Evolutionary conservation across 2,329 filamentous ascomycete species (phyloP), one percentile per base, ranked within the genome.

Genomic region (Escovopsis sp.): DNA sequence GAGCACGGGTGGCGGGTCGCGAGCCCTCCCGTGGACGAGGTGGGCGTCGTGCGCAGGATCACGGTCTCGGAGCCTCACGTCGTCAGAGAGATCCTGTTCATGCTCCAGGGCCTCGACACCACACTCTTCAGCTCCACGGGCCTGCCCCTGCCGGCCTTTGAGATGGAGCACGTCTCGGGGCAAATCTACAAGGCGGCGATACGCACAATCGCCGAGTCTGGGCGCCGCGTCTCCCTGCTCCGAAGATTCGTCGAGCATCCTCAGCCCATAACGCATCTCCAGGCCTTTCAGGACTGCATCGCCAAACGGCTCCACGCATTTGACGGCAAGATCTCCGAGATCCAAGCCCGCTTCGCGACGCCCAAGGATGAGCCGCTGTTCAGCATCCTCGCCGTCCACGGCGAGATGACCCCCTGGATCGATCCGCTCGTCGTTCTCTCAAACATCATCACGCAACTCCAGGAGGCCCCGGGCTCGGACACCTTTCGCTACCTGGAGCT

Each of bases 21-120:
- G 43, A 63, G 41, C 43, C 59, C 45, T 46, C 70, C 36, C 39
- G 60, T 42, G 39, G 62, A 66, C 15, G 39, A 54, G 4, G 45
- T 51, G 9, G 58, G 56, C 0, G 54, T 52, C 30, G 46, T 58
- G 1, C 59, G 58, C 29, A 69, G 68, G 43, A 57, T 65, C 1
- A 51, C 60, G 2, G 65, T 89, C 6, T 74, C 81, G 0, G 88
- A 94, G 55, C 65, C 83, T 1, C 78, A 88, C 48, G 66, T 79
- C 10, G 64, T 88, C 24, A 76, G 86, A 38, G 87, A 96, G 41
- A 74, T 77, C 0, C 65, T 95, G 1, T 89, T 85, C 52, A 93
- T 95, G 84, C 70, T 96, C 0, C 74, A 77, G 41, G 88, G 88
- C 1, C 64, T 91, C 4, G 72, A 79, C 6, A 89, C 83, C 2